Conservation (phyloP, 23 red algal genomes). For the Cyanidioschyzon merolae region DNA sequence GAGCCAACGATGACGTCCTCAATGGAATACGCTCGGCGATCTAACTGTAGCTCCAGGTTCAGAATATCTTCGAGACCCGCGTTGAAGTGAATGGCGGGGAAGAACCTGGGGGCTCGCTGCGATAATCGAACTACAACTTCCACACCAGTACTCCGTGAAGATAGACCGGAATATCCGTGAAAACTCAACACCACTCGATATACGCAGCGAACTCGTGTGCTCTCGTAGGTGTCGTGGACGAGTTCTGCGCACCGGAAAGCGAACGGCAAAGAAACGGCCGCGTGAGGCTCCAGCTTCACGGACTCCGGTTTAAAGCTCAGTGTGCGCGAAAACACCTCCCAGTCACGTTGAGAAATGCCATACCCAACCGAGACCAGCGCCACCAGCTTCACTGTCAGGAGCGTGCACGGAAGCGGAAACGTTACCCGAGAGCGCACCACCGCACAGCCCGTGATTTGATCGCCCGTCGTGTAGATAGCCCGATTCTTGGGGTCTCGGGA, state of each 20-base stretch:
- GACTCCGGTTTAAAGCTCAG: not conserved
- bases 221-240: slow-evolving; percentile 84
- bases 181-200: slow-evolving; percentile 84
- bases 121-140: slow-evolving; percentile 63
- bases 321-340: not conserved
- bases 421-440: not conserved
- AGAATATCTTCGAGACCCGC: slow-evolving; percentile 94
- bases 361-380: not conserved
- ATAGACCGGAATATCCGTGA: slow-evolving; percentile 35
- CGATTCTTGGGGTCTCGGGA: not conserved
- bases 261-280: slow-evolving; percentile 33
- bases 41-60: slow-evolving; percentile 91
- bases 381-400: not conserved
- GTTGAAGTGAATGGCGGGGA: slow-evolving; percentile 61
- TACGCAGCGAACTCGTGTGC: slow-evolving; percentile 70
- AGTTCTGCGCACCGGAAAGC: slow-evolving; percentile 77
- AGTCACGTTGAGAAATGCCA: not conserved
- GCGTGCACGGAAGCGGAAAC: not conserved
- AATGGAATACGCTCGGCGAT: slow-evolving; percentile 65
- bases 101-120: not conserved
- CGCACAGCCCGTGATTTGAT: not conserved
- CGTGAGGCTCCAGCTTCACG: not conserved
- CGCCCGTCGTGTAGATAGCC: not conserved
- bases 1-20: slow-evolving; percentile 79
- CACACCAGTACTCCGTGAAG: slow-evolving; percentile 42